phyloP scores from a whole-genome alignment of 2,329 filamentous ascomycete genomes.

The Botrytis fragariae region DNA sequence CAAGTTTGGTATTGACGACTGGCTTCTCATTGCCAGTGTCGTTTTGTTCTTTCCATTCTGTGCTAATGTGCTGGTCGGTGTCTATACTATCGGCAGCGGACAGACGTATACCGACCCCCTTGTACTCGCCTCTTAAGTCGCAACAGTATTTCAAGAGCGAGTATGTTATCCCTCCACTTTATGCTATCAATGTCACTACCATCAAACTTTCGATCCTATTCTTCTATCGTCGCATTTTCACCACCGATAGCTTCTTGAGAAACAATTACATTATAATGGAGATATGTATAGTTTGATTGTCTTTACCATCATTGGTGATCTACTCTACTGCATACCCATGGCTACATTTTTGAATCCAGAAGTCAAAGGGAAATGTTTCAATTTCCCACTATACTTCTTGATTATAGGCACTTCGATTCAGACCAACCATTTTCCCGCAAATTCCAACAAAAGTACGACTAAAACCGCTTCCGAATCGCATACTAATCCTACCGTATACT shows the following conservation, averaged over 20 bases:
- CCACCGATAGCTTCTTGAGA: neutral
- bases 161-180: neutral
- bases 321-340: neutral
- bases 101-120: neutral
- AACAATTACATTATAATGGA: neutral
- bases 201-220: constrained; percentile 1
- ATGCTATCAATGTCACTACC: neutral
- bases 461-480: neutral
- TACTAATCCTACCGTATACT: neutral
- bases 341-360: neutral
- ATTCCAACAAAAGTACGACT: neutral
- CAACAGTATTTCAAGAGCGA: neutral
- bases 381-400: neutral
- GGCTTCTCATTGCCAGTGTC: neutral
- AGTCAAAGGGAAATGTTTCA: constrained; percentile 1
- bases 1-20: constrained; percentile 6
- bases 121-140: neutral
- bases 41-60: neutral
- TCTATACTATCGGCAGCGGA: neutral
- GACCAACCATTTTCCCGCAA: neutral
- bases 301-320: neutral
- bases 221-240: constrained; percentile 9
- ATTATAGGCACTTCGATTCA: neutral
- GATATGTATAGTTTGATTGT: neutral
- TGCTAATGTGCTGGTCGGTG: neutral